Evolutionary conservation across 2,329 filamentous ascomycete species (phyloP), one percentile per base, ranked within the genome.

Genomic region (Scytalidium sp.): DNA sequence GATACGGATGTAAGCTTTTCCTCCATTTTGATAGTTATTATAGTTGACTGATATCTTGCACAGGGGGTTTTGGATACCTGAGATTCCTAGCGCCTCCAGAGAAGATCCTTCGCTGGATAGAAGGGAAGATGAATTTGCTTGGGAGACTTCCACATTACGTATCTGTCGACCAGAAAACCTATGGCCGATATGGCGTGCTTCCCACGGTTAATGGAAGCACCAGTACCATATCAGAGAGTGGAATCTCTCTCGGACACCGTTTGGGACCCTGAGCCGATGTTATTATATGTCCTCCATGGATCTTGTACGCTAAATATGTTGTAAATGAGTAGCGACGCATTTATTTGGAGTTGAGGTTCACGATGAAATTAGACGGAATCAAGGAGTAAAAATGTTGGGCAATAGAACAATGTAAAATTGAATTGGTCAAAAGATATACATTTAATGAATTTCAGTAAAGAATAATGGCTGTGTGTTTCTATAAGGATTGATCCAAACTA

Each of bases 81-180:
- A 92, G 90, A 67, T 87, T 95, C 63, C 78, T 97, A 39, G 88
- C 90, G 15, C 94, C 94, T 19, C 92, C 90, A 2, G 94, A 97
- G 70, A 88, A 87, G 79, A 80, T 87, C 22, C 75, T 97, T 49
- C 81, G 91, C 56, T 97, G 88, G 84, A 79, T 97, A 49, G 94
- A 99, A 71, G 83, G 81, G 17, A 95, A 93, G 66, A 73, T 97
- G 52, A 94, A 96, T 63, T 76, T 97, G 9, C 76, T 96, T 19
- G 88, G 84, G 19, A 79, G 90, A 51, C 71, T 97, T 21, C 93
- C 93, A 41, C 90, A 96, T 70, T 97, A 96, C 63, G 87, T 97
- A 43, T 95, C 89, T 50, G 85, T 97, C 15, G 93, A 97, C 64
- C 92, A 96, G 70, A 97, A 96, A 77, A 96, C 90, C 5, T 96